phyloP scores from a whole-genome alignment of 345 rosid species.

The Populus ilicifolia region DNA sequence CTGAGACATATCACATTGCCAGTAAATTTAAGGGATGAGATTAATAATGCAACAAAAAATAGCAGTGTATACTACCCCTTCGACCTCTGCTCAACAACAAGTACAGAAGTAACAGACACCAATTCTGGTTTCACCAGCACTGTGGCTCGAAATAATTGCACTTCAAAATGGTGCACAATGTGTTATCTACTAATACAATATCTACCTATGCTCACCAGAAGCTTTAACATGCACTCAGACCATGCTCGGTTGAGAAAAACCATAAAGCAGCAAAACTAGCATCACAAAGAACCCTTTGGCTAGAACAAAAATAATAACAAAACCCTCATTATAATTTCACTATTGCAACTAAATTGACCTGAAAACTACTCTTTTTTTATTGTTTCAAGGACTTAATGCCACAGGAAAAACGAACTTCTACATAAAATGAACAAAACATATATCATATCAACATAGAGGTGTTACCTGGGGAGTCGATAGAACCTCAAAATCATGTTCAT shows the following conservation, averaged over 20 bases:
- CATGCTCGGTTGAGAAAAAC: background rate
- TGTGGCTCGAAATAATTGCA: background rate
- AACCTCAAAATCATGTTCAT: slow-evolving; percentile 50
- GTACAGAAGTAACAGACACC: background rate
- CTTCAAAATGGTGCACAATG: too few relatives aligned
- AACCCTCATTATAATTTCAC: background rate
- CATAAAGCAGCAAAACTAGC: background rate
- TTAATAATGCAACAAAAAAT: background rate
- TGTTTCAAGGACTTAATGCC: background rate
- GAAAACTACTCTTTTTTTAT: background rate
- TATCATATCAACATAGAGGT: background rate
- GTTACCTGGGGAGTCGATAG: slow-evolving; percentile 60
- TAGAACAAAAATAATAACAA: background rate
- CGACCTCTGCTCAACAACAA: background rate
- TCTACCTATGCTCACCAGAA: background rate
- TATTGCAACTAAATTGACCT: background rate
- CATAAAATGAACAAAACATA: background rate
- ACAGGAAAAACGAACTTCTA: background rate
- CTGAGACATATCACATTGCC: background rate
- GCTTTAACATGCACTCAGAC: background rate
- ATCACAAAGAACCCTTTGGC: background rate
- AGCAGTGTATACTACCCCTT: background rate
- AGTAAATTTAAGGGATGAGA: background rate
- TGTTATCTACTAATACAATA: background rate
- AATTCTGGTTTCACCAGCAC: background rate